Evolutionary conservation across 495 filamentous ascomycete genomes (phyloP).

Genomic region (Hypoxylon perforatum): DNA sequence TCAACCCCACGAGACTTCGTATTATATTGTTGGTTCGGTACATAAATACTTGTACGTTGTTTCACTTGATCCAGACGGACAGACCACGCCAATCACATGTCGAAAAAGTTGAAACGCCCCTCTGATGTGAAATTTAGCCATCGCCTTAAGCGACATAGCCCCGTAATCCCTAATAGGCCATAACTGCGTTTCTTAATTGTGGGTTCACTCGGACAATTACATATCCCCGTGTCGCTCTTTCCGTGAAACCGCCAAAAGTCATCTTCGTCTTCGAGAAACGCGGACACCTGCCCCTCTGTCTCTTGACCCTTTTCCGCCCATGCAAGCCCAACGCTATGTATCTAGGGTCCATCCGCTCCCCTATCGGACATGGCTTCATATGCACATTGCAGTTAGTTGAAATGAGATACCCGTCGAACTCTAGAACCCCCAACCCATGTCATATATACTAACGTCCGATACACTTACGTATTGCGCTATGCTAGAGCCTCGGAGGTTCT

Average conservation of each 20-base stretch:
- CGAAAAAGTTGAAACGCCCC: constrained; percentile 14
- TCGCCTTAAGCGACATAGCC: constrained; percentile 21
- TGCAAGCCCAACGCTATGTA: no score
- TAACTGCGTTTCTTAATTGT: constrained; percentile 24
- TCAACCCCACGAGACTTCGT: constrained; percentile 11
- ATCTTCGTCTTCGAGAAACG: no score
- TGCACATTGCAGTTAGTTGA: no score
- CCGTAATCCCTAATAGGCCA: constrained; percentile 16
- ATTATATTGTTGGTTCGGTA: constrained; percentile 3
- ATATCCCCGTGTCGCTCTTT: constrained; percentile 7
- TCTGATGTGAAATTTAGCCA: constrained; percentile 30
- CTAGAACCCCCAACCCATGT: neutral
- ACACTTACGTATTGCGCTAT: neutral
- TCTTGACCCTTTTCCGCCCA: no score
- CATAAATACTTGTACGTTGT: constrained; percentile 1
- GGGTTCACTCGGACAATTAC: constrained; percentile 11
- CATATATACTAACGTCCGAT: neutral
- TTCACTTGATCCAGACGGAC: constrained; percentile 21
- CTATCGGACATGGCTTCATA: no score
- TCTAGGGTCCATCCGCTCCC: no score
- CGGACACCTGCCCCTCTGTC: no score
- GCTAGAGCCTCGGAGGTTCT: neutral
- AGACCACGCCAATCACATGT: constrained; percentile 5
- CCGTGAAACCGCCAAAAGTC: neutral
- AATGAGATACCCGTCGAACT: neutral